phyloP scores from a whole-genome alignment of 805 yeast genomes.

The Cyberlindnera americana region DNA sequence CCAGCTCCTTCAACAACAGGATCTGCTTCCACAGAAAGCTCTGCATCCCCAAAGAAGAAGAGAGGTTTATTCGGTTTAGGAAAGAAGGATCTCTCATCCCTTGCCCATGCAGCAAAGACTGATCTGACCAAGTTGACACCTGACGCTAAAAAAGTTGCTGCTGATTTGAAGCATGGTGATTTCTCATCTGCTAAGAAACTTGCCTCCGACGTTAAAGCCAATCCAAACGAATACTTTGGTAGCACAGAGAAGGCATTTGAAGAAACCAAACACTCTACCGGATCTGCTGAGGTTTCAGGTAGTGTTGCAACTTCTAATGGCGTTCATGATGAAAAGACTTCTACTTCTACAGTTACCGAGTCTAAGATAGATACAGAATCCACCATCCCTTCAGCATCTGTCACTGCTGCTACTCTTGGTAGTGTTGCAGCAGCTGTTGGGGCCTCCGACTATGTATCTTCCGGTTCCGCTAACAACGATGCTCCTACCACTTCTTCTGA shows the following conservation, averaged over 20 bases:
- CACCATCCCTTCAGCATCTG: too few relatives aligned
- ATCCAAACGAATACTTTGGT: constrained; percentile 12
- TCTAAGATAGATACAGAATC: too few relatives aligned
- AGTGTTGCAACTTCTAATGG: constrained; percentile 9
- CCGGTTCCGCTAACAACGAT: not conserved
- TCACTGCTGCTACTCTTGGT: too few relatives aligned
- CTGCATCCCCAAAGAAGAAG: constrained; percentile 3
- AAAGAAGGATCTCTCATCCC: constrained; percentile 9
- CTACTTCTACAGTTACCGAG: too few relatives aligned
- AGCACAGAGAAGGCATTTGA: constrained; percentile 8
- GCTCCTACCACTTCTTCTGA: not conserved
- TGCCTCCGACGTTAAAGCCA: constrained; percentile 7
- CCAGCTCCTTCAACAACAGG: constrained; percentile 10
- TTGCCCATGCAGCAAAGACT: constrained; percentile 12
- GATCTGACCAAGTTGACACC: constrained; percentile 13
- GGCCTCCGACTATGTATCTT: not conserved
- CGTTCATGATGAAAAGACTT: not conserved
- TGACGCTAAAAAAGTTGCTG: constrained; percentile 25
- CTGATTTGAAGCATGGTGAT: constrained; percentile 12
- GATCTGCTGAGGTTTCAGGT: constrained; percentile 1
- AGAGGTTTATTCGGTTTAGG: constrained; percentile 11
- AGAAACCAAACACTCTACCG: not conserved
- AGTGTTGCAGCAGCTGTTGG: constrained; percentile 7
- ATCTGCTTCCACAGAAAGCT: not conserved
- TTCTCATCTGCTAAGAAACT: constrained; percentile 11